Conservation (phyloP, 1,284 basidiomycete species). For the Rhizopogon hawkerae region DNA sequence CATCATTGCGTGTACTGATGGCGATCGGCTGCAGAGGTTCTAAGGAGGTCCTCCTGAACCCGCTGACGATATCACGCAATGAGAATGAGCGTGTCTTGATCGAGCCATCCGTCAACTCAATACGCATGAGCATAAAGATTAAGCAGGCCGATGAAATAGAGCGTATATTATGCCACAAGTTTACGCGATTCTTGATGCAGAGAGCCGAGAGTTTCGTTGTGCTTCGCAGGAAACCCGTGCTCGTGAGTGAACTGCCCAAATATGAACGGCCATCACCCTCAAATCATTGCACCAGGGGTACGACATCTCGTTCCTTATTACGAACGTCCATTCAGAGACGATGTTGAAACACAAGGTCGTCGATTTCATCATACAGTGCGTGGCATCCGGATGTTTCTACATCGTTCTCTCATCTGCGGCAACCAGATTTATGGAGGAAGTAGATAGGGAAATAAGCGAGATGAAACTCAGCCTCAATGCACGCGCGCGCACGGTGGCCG, state of each 20-base stretch:
- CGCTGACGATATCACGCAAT: slow-evolving; percentile 90
- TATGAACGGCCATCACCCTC: slow-evolving; percentile 1
- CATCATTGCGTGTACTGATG: slow-evolving; percentile 7
- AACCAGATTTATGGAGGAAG: slow-evolving; percentile 92
- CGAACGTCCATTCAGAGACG: slow-evolving; percentile 92
- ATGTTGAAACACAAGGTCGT: slow-evolving; percentile 99
- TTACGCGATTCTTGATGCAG: slow-evolving; percentile 99
- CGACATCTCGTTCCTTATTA: slow-evolving; percentile 98
- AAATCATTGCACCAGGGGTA: slow-evolving; percentile 59
- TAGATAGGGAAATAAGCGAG: slow-evolving; percentile 86
- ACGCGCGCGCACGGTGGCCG: slow-evolving; percentile 93
- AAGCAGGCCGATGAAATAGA: slow-evolving; percentile 99
- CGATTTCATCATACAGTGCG: slow-evolving; percentile 96
- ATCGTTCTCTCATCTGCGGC: slow-evolving; percentile 1
- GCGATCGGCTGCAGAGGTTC: slow-evolving; percentile 51
- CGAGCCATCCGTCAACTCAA: slow-evolving; percentile 95
- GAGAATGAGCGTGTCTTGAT: slow-evolving; percentile 96
- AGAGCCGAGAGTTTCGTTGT: slow-evolving; percentile 96
- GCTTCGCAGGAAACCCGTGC: slow-evolving; percentile 87
- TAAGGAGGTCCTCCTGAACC: slow-evolving; percentile 90
- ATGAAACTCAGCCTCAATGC: slow-evolving; percentile 92
- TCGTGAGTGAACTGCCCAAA: slow-evolving; percentile 41
- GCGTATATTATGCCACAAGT: slow-evolving; percentile 94
- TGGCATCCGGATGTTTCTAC: slow-evolving; percentile 7
- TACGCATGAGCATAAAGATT: slow-evolving; percentile 94